Evolutionary conservation across 2,329 filamentous ascomycete genomes (phyloP).

Genomic region (Polytolypa hystricis): DNA sequence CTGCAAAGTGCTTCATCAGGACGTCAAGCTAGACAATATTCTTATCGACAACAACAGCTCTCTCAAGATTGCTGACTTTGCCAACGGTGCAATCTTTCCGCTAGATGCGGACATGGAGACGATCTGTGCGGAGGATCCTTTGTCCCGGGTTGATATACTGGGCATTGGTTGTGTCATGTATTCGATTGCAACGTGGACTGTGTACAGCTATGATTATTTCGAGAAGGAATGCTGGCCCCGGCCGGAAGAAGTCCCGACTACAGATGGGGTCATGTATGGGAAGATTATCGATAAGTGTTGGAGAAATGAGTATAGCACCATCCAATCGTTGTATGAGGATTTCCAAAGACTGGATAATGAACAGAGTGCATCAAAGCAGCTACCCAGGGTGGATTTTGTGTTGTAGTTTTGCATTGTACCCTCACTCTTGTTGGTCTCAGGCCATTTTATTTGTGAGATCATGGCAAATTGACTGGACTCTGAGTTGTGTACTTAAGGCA

Average conservation of each 20-base stretch:
- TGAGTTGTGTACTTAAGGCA: too few relatives aligned
- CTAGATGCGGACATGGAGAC: conserved; percentile 8
- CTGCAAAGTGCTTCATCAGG: conserved; percentile 11
- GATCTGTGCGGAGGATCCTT: conserved; percentile 9
- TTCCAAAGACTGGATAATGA: conserved; percentile 2
- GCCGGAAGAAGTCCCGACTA: conserved; percentile 8
- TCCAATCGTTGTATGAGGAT: conserved; percentile 8
- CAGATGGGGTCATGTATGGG: conserved; percentile 4
- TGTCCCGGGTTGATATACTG: conserved; percentile 10
- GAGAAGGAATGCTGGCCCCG: conserved; percentile 8
- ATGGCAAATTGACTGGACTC: too few relatives aligned
- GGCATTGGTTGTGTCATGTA: conserved; percentile 12
- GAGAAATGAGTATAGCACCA: conserved; percentile 7
- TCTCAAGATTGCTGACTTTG: conserved; percentile 10
- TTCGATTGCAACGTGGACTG: conserved; percentile 10
- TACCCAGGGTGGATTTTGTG: too few relatives aligned
- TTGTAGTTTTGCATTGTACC: too few relatives aligned
- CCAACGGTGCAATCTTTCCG: conserved; percentile 10
- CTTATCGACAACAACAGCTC: conserved; percentile 6
- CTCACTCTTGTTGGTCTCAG: too few relatives aligned
- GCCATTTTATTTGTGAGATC: too few relatives aligned
- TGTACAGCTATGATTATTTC: conserved; percentile 11
- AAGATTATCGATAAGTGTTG: conserved; percentile 9
- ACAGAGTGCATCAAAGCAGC: too few relatives aligned
- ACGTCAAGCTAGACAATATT: conserved; percentile 12